Evolutionary conservation across 371 early-diverging fungal species (phyloP).

Genomic region (Rhizomucor miehei): DNA sequence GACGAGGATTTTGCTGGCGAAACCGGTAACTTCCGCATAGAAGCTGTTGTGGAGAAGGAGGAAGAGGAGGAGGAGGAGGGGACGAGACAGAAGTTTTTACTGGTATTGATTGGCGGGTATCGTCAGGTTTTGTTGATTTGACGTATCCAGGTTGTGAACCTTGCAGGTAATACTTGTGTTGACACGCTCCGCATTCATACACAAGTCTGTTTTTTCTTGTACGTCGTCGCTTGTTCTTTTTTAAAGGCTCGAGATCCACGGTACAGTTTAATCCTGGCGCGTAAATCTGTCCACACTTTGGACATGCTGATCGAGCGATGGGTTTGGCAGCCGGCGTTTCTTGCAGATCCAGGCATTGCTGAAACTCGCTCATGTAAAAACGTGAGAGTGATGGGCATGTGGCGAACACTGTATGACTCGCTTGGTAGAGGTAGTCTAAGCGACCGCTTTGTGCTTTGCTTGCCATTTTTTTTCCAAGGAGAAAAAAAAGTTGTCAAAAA

Average conservation of each 20-base stretch:
- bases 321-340: conserved; percentile 22
- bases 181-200: conserved; percentile 26
- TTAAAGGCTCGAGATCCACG: conserved; percentile 6
- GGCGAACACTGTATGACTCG: conserved; percentile 24
- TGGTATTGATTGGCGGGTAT: not conserved
- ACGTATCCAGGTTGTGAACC: conserved; percentile 20
- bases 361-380: conserved; percentile 45
- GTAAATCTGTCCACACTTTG: conserved; percentile 36
- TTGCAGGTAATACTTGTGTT: conserved; percentile 8
- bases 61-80: no score
- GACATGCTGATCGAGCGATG: conserved; percentile 22
- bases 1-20: conserved; percentile 6
- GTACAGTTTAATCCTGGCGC: conserved; percentile 26
- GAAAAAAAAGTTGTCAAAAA: not conserved
- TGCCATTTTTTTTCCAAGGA: conserved; percentile 2
- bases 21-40: no score
- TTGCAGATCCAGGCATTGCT: conserved; percentile 24
- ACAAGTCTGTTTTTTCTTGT: conserved; percentile 15
- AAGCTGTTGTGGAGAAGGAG: no score
- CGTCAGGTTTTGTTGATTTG: conserved; percentile 6
- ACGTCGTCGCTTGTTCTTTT: conserved; percentile 3
- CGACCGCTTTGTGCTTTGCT: conserved; percentile 24
- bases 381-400: conserved; percentile 29
- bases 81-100: no score
- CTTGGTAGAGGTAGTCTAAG: conserved; percentile 34